Evolutionary conservation across 371 early-diverging fungal genomes (phyloP).

Genomic region (Funneliformis caledonium): DNA sequence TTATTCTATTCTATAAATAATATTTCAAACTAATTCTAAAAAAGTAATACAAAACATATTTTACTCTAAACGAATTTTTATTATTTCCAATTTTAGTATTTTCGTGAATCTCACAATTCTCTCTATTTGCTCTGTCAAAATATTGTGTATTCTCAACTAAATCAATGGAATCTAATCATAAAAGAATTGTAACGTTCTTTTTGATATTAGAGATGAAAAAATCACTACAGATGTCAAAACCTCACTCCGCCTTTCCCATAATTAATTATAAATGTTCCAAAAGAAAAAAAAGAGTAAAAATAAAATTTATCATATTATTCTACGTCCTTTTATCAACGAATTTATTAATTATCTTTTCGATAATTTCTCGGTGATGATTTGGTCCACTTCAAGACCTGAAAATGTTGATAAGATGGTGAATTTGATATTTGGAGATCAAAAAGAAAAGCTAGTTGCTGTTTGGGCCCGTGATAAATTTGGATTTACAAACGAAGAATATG

Average conservation of each 20-base stretch:
- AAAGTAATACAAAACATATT: too few species aligned
- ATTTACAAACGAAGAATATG: constrained; percentile 53
- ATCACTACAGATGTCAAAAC: background rate
- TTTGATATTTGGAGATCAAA: constrained; percentile 41
- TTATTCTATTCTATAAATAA: too few species aligned
- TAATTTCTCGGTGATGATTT: constrained; percentile 75
- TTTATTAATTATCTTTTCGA: constrained; percentile 66
- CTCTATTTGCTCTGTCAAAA: too few species aligned
- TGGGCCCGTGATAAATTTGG: constrained; percentile 70
- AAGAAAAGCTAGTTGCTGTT: constrained; percentile 52
- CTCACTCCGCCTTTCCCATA: background rate
- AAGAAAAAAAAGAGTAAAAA: background rate
- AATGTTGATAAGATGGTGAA: constrained; percentile 64
- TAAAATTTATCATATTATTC: constrained; percentile 47
- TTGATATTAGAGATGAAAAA: too few species aligned
- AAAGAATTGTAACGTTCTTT: too few species aligned
- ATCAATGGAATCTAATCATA: too few species aligned
- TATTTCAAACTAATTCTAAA: too few species aligned
- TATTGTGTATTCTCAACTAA: too few species aligned
- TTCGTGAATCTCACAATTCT: too few species aligned
- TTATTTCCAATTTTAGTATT: too few species aligned
- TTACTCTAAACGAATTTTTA: too few species aligned
- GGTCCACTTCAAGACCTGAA: constrained; percentile 73
- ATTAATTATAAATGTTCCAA: constrained; percentile 70
- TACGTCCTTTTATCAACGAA: constrained; percentile 58